Evolutionary conservation across 2,329 filamentous ascomycete species (phyloP), one percentile per base, ranked within the genome.

Genomic region (Aspergillus tanneri): DNA sequence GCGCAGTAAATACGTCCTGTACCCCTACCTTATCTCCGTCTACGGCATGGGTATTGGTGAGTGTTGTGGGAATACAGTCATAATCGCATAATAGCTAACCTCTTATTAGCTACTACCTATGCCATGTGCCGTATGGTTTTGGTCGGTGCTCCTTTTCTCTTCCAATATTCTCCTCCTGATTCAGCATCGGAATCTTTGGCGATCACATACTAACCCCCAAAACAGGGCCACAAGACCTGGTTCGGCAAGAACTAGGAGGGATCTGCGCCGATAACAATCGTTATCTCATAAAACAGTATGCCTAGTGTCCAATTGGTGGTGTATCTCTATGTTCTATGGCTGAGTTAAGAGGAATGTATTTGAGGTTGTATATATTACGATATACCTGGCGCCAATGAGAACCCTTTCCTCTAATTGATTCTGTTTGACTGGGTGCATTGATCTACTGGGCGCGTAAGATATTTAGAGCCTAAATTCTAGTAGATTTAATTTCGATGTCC

Each of bases 201-300:
- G 22, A 25, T 11, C 11, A 21, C 28, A 49, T 53, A 42, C 60
- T 68, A 57, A 62, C 44, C 32, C 23, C 43, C 40, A 43, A 8
- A 54, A 64, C 40, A 75, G 79, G 82, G 83, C 65, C 77, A 85
- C 74, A 86, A 85, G 79, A 84, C 82, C 50, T 83, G 80, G 78
- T 80, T 69, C 58, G 64, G 63, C 53, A 64, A 68, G 54, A 54
- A 63, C 35, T 71, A 68, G 52, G 59, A 39, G 39, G 22, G 46
- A 30, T 50, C 46, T 35, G 50, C 47, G 46, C 32, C 34, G 40
- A 41, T 25, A 48, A 19, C 34, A 40, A 32, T 23, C 40, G 28
- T 55, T 46, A 49, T 43, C 21, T 47, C 18, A 42, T 36, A 50
- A 52, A 51, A 35, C 30, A 52, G 55, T 32, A 49, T 47, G 48